Evolutionary conservation across 164 flowering plant species (phyloP).

Genomic region (Umbellularia californica): DNA sequence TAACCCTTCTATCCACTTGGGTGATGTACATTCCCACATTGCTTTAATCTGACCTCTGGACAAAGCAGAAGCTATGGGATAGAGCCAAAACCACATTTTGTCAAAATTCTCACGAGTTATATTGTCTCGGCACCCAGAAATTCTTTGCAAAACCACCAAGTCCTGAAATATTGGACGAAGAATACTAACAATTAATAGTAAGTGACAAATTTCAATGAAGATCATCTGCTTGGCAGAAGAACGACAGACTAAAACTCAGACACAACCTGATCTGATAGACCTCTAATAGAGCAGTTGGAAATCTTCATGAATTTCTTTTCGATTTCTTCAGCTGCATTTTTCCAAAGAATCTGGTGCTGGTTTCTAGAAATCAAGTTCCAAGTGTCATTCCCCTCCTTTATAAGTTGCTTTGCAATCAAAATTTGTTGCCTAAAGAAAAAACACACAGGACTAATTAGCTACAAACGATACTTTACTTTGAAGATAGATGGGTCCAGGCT

Average conservation of each 20-base stretch:
- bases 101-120: slow-evolving; percentile 69
- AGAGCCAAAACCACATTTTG: slow-evolving; percentile 89
- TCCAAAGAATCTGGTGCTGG: slow-evolving; percentile 61
- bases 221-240: neutral
- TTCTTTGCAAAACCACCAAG: slow-evolving; percentile 56
- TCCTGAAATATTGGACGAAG: slow-evolving; percentile 44
- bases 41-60: slow-evolving; percentile 52
- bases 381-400: slow-evolving; percentile 64
- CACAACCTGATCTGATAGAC: slow-evolving; percentile 63
- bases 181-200: neutral
- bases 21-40: slow-evolving; percentile 58
- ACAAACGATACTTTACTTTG: too few relatives aligned
- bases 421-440: slow-evolving; percentile 56
- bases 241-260: neutral
- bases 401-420: slow-evolving; percentile 58
- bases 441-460: neutral
- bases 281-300: slow-evolving; percentile 52
- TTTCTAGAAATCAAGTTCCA: slow-evolving; percentile 67
- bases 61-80: slow-evolving; percentile 73
- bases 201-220: neutral
- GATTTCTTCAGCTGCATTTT: slow-evolving; percentile 47
- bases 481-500: too few relatives aligned
- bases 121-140: slow-evolving; percentile 61
- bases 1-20: slow-evolving; percentile 90
- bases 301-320: slow-evolving; percentile 69